Percentiles rank a stretch among this genome's conserved stretches.
Conservation (phyloP, 2,329 filamentous ascomycete genomes). For the Keithomyces neogunnii region DNA sequence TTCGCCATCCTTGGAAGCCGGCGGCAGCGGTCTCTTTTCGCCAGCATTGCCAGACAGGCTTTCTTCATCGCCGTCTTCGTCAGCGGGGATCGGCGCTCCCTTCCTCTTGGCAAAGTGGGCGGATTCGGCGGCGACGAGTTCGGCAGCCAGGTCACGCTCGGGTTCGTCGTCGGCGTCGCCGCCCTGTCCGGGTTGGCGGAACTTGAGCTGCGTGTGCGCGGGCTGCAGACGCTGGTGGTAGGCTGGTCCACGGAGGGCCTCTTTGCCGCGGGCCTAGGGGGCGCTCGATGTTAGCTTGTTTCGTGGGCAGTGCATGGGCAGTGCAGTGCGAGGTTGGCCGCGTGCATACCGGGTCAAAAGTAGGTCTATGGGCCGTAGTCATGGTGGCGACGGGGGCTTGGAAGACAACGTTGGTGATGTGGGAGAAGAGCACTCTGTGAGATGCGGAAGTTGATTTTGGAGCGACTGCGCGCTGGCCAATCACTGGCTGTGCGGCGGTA, state of each 20-base stretch:
- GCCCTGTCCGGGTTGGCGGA: constrained; percentile 79
- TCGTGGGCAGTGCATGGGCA: background rate
- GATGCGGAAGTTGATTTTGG: background rate
- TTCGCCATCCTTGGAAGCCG: constrained; percentile 9
- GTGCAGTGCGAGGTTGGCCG: constrained; percentile 7
- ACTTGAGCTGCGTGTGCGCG: constrained; percentile 88
- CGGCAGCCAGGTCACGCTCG: constrained; percentile 72
- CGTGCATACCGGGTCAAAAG: constrained; percentile 76
- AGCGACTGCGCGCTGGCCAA: background rate
- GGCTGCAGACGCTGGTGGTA: constrained; percentile 95
- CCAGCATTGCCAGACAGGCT: constrained; percentile 19
- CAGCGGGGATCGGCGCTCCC: constrained; percentile 36
- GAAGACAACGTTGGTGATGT: background rate
- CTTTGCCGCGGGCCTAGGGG: constrained; percentile 76
- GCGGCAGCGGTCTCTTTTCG: constrained; percentile 51
- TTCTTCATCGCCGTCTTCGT: constrained; percentile 41
- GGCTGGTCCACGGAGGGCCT: constrained; percentile 83
- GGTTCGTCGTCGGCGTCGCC: constrained; percentile 64
- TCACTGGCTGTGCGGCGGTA: background rate
- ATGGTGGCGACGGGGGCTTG: constrained; percentile 27
- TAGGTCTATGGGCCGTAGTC: constrained; percentile 73
- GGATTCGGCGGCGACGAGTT: constrained; percentile 82
- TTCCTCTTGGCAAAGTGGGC: constrained; percentile 81
- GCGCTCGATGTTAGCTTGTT: constrained; percentile 12
- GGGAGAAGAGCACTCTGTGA: too few species aligned